A percentile compares a stretch with the other conserved stretches of the same genome.
phyloP scores from a whole-genome alignment of 306 rosid genomes.

The Castanea crenata region DNA sequence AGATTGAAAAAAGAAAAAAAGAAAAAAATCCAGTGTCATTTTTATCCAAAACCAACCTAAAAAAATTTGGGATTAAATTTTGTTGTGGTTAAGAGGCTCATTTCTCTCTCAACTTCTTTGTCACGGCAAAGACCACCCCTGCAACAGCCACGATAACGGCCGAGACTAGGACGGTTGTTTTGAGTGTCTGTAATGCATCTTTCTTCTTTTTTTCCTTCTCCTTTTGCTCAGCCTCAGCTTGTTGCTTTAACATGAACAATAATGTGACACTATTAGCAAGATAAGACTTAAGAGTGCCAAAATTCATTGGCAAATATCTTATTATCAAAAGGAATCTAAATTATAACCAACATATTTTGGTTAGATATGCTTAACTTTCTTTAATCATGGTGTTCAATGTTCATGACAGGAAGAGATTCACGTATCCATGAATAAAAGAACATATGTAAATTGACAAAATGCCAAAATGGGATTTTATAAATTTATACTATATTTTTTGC shows the following conservation, averaged over 20 bases:
- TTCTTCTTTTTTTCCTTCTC: constrained; percentile 26
- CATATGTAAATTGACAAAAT: too few species aligned
- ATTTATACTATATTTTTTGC: too few species aligned
- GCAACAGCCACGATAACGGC: constrained; percentile 52
- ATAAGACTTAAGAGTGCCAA: neutral
- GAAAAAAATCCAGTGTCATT: neutral
- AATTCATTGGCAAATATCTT: neutral
- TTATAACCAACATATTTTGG: too few species aligned
- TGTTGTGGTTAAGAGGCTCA: neutral
- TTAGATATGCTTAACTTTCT: too few species aligned
- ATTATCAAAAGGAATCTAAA: neutral
- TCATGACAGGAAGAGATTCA: too few species aligned
- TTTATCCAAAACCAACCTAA: neutral
- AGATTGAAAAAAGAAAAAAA: neutral
- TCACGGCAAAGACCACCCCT: constrained; percentile 50
- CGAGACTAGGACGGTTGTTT: constrained; percentile 54
- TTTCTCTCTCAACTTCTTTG: constrained; percentile 63
- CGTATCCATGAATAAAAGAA: too few species aligned
- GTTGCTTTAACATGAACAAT: constrained; percentile 31
- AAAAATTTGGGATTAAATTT: too few species aligned
- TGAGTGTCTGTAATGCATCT: constrained; percentile 39
- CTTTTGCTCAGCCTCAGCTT: constrained; percentile 31
- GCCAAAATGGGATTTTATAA: too few species aligned
- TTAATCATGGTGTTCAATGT: too few species aligned
- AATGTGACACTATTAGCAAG: constrained; percentile 1